Evolutionary conservation across 1,284 basidiomycete genomes (phyloP).

Genomic region (Leccinum brunneo-olivaceum): DNA sequence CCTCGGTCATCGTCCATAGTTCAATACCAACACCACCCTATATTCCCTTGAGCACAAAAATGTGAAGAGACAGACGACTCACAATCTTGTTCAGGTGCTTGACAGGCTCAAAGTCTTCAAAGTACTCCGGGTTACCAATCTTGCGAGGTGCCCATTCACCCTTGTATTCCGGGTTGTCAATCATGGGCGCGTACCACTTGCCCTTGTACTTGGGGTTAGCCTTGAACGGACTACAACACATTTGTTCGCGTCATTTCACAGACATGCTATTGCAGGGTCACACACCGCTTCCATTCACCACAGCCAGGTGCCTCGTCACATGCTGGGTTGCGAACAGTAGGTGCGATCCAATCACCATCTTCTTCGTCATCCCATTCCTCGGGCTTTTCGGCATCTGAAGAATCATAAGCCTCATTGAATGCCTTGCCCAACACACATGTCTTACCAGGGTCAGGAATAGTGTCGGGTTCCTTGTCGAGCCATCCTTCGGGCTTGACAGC

Average conservation of each 20-base stretch:
- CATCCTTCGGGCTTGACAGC: conserved; percentile 92
- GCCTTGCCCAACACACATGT: conserved; percentile 7
- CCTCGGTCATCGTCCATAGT: conserved; percentile 98
- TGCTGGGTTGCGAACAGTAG: conserved; percentile 83
- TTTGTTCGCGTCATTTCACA: conserved; percentile 8
- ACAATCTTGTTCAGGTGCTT: conserved; percentile 81
- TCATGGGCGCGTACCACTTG: conserved; percentile 90
- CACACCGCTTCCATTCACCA: conserved; percentile 82
- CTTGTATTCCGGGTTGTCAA: conserved; percentile 97
- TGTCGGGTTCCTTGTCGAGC: conserved; percentile 84
- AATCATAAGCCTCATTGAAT: conserved; percentile 7
- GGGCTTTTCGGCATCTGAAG: conserved; percentile 82
- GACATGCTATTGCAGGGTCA: not conserved
- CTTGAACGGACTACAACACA: conserved; percentile 62
- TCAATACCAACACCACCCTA: conserved; percentile 93
- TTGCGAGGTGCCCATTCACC: conserved; percentile 90
- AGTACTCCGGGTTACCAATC: conserved; percentile 91
- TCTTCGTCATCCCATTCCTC: conserved; percentile 99
- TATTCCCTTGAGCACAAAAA: conserved; percentile 6
- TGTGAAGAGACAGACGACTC: conserved; percentile 22
- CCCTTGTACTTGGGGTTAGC: conserved; percentile 92
- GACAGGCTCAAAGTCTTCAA: conserved; percentile 83
- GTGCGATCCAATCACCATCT: conserved; percentile 97
- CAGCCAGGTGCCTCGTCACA: conserved; percentile 90
- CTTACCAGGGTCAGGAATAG: conserved; percentile 80